Base-by-base conservation (phyloP, 345 rosid genomes). In the Pseudoturritis turrita region DNA sequence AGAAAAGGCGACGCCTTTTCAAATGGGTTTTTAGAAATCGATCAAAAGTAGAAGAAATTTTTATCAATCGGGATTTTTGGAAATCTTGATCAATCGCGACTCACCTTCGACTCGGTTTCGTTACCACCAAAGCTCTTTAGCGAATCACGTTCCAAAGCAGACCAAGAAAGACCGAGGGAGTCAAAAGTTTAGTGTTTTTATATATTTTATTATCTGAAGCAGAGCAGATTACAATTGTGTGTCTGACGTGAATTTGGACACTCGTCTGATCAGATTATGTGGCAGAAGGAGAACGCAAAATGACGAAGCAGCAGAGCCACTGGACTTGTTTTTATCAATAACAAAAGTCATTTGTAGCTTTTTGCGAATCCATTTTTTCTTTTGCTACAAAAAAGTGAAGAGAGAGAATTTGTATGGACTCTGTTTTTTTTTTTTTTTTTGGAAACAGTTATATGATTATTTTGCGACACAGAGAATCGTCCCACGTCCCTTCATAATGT, bases 181-280 rank as follows among this genome's bases (percentile, higher is more conserved):
- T 33, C 37, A 8, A 33, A 33, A 8, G 9, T 31, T 7, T 31
- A 31, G 1, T 31, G 2, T 8, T 33, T n/a, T 7, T 25, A 6
- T 33, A 33, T 33, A 29, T 29, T n/a, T n/a, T n/a, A 29, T 29
- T 29, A 29, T 29, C 36, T 33, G 10, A 33, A 8, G 36, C n/a
- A 29, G 2, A 33, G 51, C 43, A 33, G 69, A 68, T 68, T 23
- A 75, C 62, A 52, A 67, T 19, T 68, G 73, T 59, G 78, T 74
- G 78, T 67, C 68, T 44, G 62, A 67, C 62, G 37, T 60, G 25
- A 60, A 43, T 67, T 52, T 51, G 72, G 72, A 59, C 74, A 60
- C 73, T 60, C 78, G 73, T 74, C 73, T 44, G 12, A 74, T 74
- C 40, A 43, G 43, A 59, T 49, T 54, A 58, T 74, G 78, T 74